Conservation (phyloP, 345 rosid genomes). For the Salix suchowensis region DNA sequence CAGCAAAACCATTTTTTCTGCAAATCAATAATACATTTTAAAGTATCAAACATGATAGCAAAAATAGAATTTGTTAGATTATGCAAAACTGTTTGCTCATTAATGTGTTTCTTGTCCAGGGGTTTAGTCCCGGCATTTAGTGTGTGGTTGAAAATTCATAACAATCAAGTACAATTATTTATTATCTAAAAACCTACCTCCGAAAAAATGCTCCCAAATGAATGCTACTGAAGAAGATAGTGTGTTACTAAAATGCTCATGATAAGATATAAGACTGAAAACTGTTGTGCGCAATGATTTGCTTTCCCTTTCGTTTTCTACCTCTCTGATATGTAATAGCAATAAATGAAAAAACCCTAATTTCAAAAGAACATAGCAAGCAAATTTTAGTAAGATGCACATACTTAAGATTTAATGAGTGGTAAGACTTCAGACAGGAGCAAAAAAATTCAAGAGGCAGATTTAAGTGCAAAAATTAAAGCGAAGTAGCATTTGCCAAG, state of each 20-base stretch:
- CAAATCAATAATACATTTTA: background rate
- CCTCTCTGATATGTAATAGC: background rate
- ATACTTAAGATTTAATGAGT: background rate
- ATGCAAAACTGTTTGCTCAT: background rate
- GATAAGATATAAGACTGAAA: no score
- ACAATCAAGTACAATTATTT: no score
- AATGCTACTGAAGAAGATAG: no score
- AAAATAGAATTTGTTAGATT: background rate
- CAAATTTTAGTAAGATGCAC: background rate
- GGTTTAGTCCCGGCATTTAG: background rate
- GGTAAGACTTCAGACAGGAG: background rate
- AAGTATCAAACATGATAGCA: background rate
- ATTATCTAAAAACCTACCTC: no score
- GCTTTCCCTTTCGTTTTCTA: background rate
- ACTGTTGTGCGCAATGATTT: no score
- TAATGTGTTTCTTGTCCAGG: background rate
- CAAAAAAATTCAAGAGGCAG: no score
- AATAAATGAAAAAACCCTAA: background rate
- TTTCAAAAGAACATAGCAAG: background rate
- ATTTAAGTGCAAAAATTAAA: background rate
- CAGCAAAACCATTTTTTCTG: conserved; percentile 58
- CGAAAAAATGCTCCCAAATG: no score
- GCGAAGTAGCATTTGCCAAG: no score
- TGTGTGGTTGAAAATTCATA: background rate
- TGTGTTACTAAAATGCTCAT: no score